phyloP scores from a whole-genome alignment of 2,329 filamentous ascomycete species.

The Aspergillus neoniger region DNA sequence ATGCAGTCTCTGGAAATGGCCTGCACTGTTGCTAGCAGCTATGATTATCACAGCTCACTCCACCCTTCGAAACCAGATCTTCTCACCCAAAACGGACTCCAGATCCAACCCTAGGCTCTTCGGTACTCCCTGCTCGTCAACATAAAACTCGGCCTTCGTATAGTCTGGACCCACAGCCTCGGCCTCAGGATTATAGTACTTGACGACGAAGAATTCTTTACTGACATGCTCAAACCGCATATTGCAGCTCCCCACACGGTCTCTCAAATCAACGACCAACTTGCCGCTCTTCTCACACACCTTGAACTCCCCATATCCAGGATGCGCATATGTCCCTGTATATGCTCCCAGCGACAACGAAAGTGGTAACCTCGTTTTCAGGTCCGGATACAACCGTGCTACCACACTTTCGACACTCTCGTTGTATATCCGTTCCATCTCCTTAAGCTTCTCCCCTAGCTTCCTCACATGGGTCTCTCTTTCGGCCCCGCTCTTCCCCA shows the following conservation, averaged over 20 bases:
- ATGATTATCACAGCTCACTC: too few species aligned
- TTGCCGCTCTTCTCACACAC: conserved; percentile 6
- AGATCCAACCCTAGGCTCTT: conserved; percentile 17
- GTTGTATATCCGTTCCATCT: neutral
- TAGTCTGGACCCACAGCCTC: neutral
- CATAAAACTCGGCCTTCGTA: conserved; percentile 17
- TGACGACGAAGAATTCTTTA: conserved; percentile 24
- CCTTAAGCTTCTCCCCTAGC: conserved; percentile 2
- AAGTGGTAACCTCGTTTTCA: conserved; percentile 13
- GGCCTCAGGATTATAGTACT: conserved; percentile 2
- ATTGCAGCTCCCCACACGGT: conserved; percentile 11
- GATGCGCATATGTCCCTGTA: conserved; percentile 21
- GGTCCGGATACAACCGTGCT: conserved; percentile 14
- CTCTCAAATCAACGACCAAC: conserved; percentile 15
- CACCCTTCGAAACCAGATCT: conserved; percentile 19
- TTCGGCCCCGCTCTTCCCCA: conserved; percentile 14
- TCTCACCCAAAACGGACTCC: conserved; percentile 18
- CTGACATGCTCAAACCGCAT: conserved; percentile 20
- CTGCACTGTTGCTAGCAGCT: too few species aligned
- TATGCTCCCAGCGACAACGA: conserved; percentile 19
- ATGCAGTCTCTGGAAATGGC: too few species aligned
- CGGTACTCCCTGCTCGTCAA: conserved; percentile 12
- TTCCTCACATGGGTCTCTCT: conserved; percentile 8
- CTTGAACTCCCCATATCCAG: conserved; percentile 7
- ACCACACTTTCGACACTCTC: conserved; percentile 7